phyloP scores from a whole-genome alignment of 2,329 filamentous ascomycete genomes.

The Pestalotiopsis fici region DNA sequence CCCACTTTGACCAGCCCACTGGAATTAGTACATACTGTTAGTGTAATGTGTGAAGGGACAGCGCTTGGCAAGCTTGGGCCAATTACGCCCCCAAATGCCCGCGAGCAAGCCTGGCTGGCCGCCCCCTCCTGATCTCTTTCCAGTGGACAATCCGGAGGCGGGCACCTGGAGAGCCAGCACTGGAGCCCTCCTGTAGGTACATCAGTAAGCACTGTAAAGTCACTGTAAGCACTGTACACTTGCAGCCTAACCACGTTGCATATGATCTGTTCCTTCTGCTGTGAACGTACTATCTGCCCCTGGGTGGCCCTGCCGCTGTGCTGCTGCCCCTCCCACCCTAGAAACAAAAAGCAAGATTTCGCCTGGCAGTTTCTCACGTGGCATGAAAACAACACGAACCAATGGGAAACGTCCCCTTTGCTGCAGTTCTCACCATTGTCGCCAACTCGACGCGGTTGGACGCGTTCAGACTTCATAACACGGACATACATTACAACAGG shows the following conservation, averaged over 20 bases:
- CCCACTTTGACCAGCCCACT: not conserved
- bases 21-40: not conserved
- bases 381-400: not conserved
- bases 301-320: not conserved
- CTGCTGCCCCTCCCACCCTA: not conserved
- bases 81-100: not conserved
- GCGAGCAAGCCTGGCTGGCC: too few species aligned
- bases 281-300: not conserved
- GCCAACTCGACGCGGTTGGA: slow-evolving; percentile 7
- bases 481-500: not conserved
- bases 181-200: not conserved
- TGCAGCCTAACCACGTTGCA: too few species aligned
- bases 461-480: not conserved
- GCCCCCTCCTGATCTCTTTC: not conserved
- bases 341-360: not conserved
- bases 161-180: not conserved
- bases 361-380: slow-evolving; percentile 2
- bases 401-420: not conserved
- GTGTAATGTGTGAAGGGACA: not conserved
- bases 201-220: not conserved
- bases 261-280: not conserved
- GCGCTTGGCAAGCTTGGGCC: not conserved
- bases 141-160: not conserved
- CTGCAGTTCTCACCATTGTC: not conserved
- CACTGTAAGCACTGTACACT: not conserved